A percentile compares a stretch with the other conserved stretches of the same genome.
These are phyloP conservation scores for Ceraceosorus bombacis DNA, from an alignment of 1,284 basidiomycete species.

Conservation along the genomic window DNA sequence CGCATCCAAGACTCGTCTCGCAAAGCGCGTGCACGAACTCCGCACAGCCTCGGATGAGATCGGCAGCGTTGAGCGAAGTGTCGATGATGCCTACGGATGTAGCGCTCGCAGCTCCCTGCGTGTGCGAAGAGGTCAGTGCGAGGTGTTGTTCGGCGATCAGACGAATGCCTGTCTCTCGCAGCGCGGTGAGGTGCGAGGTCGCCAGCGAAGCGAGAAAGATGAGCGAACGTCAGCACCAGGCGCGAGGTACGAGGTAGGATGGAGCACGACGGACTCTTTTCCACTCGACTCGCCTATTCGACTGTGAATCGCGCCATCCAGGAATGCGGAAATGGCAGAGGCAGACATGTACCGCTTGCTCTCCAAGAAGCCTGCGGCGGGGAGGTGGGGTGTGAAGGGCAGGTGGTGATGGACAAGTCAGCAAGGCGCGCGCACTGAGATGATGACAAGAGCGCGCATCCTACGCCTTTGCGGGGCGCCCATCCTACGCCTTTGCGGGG, in stretches of 20 bases:
- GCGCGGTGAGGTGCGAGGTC: too few species aligned
- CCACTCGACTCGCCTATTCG: slow-evolving; percentile 54
- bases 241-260: neutral
- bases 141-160: slow-evolving; percentile 89
- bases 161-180: slow-evolving; percentile 57
- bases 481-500: neutral
- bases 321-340: slow-evolving; percentile 65
- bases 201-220: too few species aligned
- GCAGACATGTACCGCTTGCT: slow-evolving; percentile 73
- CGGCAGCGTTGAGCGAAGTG: slow-evolving; percentile 46
- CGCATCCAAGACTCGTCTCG: slow-evolving; percentile 71
- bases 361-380: slow-evolving; percentile 66
- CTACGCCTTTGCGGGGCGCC: neutral
- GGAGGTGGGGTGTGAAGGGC: neutral
- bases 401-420: neutral
- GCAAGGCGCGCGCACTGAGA: neutral
- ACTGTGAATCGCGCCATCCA: slow-evolving; percentile 75
- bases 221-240: too few species aligned
- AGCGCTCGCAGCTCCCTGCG: neutral
- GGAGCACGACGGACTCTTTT: neutral
- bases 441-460: slow-evolving; percentile 2
- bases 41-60: slow-evolving; percentile 49
- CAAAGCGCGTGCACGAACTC: slow-evolving; percentile 73
- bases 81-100: slow-evolving; percentile 43
- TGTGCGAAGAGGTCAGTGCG: slow-evolving; percentile 53